Percentiles rank a stretch among this genome's conserved stretches.
Evolutionary conservation across 2,329 filamentous ascomycete genomes (phyloP).

Genomic region (Aspergillus japonicus): DNA sequence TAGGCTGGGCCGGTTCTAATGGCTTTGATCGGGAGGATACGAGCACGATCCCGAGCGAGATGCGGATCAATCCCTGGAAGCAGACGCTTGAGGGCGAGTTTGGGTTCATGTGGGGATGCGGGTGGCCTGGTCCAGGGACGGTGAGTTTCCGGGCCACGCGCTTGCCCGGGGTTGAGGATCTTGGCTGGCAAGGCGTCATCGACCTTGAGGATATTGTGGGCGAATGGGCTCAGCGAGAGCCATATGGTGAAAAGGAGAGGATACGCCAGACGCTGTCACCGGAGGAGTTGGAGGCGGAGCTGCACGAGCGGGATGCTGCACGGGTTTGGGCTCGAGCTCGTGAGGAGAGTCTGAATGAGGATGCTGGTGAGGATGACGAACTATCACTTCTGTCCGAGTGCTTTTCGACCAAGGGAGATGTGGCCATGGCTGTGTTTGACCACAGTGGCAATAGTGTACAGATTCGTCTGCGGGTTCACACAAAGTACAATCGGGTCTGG

Average conservation of each 20-base stretch:
- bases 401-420: not conserved
- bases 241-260: not conserved
- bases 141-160: no score
- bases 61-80: no score
- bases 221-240: conserved; percentile 5
- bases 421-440: not conserved
- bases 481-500: not conserved
- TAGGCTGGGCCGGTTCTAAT: conserved; percentile 1
- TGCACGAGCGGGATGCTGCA: not conserved
- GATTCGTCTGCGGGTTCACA: not conserved
- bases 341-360: not conserved
- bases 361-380: no score
- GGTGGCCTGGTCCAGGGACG: no score
- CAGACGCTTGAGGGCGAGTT: no score
- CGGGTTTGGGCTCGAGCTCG: not conserved
- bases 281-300: not conserved
- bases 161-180: not conserved
- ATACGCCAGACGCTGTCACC: conserved; percentile 3
- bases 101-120: no score
- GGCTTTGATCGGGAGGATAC: not conserved
- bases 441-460: not conserved
- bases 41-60: no score
- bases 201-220: conserved; percentile 4
- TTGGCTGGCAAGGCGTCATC: conserved; percentile 1
- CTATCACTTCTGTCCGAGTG: no score